A percentile compares a stretch with the other conserved stretches of the same genome.
Conservation (phyloP, 306 rosid genomes). For the Sindora glabra region DNA sequence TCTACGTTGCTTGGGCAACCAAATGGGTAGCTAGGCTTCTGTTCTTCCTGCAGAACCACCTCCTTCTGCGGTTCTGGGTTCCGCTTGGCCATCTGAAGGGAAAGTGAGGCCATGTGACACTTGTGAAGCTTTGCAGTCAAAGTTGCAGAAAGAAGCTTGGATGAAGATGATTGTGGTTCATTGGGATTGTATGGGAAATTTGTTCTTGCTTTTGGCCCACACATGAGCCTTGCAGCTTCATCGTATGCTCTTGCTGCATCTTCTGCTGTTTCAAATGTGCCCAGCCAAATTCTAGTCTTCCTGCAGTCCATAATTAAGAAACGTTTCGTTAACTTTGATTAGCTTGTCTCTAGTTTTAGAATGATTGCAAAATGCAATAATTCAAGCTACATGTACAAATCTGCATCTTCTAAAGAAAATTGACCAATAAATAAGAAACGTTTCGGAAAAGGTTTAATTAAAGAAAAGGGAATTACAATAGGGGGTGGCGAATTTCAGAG, state of each 20-base stretch:
- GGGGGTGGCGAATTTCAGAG: conserved; percentile 72
- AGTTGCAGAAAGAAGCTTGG: conserved; percentile 57
- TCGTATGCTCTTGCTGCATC: conserved; percentile 91
- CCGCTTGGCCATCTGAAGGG: conserved; percentile 56
- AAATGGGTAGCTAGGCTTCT: not conserved
- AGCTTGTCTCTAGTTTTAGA: not conserved
- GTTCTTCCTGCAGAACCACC: conserved; percentile 8
- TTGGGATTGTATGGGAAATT: conserved; percentile 60
- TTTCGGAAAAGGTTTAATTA: too few relatives aligned
- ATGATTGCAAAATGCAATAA: not conserved
- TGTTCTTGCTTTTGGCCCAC: conserved; percentile 69
- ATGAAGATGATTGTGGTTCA: conserved; percentile 37
- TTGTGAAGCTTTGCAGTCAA: conserved; percentile 61
- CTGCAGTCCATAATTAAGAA: conserved; percentile 21
- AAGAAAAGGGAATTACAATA: conserved; percentile 21
- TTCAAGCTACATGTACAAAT: too few relatives aligned
- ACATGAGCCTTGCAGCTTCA: conserved; percentile 79
- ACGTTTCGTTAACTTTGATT: not conserved
- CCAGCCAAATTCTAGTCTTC: conserved; percentile 81
- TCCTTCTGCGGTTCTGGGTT: conserved; percentile 15
- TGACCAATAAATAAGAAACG: too few relatives aligned
- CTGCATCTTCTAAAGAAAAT: too few relatives aligned
- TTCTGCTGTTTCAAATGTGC: conserved; percentile 79
- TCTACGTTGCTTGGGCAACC: not conserved
- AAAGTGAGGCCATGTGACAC: conserved; percentile 68